Evolutionary conservation across 345 rosid genomes (phyloP).

Genomic region (Punica granatum): DNA sequence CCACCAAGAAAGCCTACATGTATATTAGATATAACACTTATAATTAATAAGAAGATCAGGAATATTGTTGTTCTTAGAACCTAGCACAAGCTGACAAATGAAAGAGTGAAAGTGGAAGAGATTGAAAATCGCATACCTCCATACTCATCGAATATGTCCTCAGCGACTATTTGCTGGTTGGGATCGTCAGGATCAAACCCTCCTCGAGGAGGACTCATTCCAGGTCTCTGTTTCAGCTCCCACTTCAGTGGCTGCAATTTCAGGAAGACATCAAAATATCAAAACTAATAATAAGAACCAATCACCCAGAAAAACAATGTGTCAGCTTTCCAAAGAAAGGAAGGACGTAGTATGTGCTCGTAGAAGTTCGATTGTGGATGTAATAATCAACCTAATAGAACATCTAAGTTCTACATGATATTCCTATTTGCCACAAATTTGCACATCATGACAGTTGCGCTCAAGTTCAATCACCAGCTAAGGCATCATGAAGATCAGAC

Average conservation of each 20-base stretch:
- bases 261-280: background rate
- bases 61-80: conserved; percentile 21
- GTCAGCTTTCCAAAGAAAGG: background rate
- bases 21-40: conserved; percentile 3
- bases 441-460: background rate
- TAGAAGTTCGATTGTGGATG: background rate
- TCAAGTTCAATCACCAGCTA: background rate
- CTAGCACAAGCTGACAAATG: conserved; percentile 1
- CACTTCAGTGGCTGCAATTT: conserved; percentile 79
- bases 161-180: conserved; percentile 96
- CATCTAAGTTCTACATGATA: background rate
- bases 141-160: conserved; percentile 94
- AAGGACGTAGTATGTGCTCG: background rate
- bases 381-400: background rate
- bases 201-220: conserved; percentile 97
- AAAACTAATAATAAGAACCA: background rate
- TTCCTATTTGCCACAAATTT: background rate
- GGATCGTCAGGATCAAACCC: conserved; percentile 86
- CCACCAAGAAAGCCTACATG: conserved; percentile 69
- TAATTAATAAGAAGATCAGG: conserved; percentile 56
- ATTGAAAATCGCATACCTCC: conserved; percentile 51
- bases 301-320: background rate
- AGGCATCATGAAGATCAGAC: background rate
- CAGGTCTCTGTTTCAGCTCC: conserved; percentile 96
- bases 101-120: background rate